These are phyloP conservation scores for Rhododendron molle DNA, from an alignment of 148 eudicot genomes.

Conservation along the genomic window DNA sequence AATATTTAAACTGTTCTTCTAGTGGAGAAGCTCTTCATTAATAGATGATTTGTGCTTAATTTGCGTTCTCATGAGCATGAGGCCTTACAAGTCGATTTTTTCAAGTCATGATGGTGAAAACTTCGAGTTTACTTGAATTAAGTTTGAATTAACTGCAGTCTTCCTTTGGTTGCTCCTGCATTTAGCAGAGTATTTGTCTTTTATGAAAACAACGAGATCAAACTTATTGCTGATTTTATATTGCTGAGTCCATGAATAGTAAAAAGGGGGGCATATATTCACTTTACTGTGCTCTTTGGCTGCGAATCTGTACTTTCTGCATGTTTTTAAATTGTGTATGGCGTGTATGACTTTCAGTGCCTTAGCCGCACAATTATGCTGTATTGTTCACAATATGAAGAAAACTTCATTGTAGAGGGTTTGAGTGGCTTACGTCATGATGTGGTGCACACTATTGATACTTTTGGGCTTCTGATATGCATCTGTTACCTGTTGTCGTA, in stretches of 20 bases:
- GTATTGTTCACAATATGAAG: neutral
- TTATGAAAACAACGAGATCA: neutral
- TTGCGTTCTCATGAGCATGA: neutral
- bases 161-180: neutral
- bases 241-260: neutral
- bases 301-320: neutral
- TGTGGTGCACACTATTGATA: neutral
- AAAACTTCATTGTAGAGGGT: neutral
- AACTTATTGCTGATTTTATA: neutral
- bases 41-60: conserved; percentile 9
- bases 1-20: neutral
- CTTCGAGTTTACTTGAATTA: neutral
- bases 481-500: neutral
- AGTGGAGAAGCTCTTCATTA: neutral
- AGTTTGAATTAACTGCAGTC: neutral
- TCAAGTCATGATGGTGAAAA: neutral
- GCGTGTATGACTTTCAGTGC: neutral
- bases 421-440: neutral
- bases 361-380: neutral
- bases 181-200: neutral
- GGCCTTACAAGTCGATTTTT: neutral
- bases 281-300: neutral
- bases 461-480: neutral
- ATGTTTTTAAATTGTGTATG: neutral
- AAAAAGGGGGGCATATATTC: neutral